Percentiles rank a stretch among this genome's conserved stretches.
These are phyloP conservation scores for Ailanthus altissimus DNA, from an alignment of 345 rosid genomes.

Conservation along the genomic window DNA sequence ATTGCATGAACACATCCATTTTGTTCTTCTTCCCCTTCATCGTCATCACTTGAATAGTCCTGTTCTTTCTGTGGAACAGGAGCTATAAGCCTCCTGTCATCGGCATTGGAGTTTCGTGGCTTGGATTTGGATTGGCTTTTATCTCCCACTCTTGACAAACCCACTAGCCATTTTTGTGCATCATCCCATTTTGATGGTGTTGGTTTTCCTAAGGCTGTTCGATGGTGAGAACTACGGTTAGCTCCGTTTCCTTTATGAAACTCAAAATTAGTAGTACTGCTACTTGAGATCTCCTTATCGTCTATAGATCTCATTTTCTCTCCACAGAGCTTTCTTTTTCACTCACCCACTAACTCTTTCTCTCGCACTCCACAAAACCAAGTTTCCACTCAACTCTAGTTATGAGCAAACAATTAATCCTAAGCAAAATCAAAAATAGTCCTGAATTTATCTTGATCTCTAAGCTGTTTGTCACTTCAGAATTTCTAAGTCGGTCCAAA, in stretches of 20 bases:
- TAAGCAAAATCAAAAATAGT: background rate
- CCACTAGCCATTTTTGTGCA: conserved; percentile 97
- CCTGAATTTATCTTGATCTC: background rate
- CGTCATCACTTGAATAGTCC: conserved; percentile 53
- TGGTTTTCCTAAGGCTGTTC: conserved; percentile 78
- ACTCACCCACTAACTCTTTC: conserved; percentile 8
- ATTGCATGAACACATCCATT: conserved; percentile 35
- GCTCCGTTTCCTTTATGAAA: conserved; percentile 66
- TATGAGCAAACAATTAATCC: background rate
- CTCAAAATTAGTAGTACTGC: conserved; percentile 53
- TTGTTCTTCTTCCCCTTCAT: conserved; percentile 43
- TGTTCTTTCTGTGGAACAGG: conserved; percentile 72
- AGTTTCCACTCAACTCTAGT: background rate
- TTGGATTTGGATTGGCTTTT: conserved; percentile 42
- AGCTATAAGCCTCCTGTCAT: conserved; percentile 84
- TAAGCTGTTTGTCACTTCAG: background rate
- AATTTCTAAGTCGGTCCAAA: background rate
- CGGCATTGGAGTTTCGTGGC: conserved; percentile 89
- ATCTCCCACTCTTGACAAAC: conserved; percentile 65
- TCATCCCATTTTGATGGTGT: conserved; percentile 99
- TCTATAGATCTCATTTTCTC: conserved; percentile 72
- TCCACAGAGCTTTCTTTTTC: conserved; percentile 17
- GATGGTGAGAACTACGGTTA: conserved; percentile 58
- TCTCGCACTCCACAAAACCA: conserved; percentile 15
- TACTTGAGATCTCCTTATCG: conserved; percentile 58